Evolutionary conservation across 257 asterid species (phyloP).

Genomic region (Apocynum venetum): DNA sequence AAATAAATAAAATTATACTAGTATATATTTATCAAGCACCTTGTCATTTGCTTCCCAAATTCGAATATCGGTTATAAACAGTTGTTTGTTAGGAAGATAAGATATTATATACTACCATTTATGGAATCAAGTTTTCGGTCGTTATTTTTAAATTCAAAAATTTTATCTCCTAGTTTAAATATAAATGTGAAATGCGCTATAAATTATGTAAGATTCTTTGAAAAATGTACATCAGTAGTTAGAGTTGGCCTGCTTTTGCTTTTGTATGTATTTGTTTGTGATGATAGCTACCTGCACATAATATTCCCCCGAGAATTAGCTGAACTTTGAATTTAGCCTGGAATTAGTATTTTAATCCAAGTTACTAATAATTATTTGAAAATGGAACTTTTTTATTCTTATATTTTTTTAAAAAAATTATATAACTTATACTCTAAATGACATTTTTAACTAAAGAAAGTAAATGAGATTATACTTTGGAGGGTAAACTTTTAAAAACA

Average conservation of each 20-base stretch:
- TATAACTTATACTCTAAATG: too few relatives aligned
- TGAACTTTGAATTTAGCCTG: neutral
- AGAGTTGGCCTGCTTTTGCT: slow-evolving; percentile 1
- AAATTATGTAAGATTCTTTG: neutral
- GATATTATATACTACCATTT: slow-evolving; percentile 19
- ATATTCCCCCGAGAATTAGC: neutral
- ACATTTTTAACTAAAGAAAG: too few relatives aligned
- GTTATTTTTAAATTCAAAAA: slow-evolving; percentile 27
- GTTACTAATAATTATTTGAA: too few relatives aligned
- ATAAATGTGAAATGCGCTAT: neutral
- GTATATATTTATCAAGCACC: too few relatives aligned
- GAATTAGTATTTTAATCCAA: neutral
- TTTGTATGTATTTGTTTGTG: neutral
- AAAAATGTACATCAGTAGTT: neutral
- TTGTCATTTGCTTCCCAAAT: slow-evolving; percentile 22
- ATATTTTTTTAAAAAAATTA: too few relatives aligned
- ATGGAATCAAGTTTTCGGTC: slow-evolving; percentile 30
- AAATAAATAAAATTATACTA: too few relatives aligned
- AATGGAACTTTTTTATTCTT: too few relatives aligned
- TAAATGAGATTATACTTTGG: too few relatives aligned
- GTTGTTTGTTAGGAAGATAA: slow-evolving; percentile 15
- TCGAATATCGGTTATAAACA: slow-evolving; percentile 30
- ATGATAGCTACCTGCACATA: neutral
- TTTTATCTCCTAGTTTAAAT: slow-evolving; percentile 23
- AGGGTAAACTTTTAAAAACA: too few relatives aligned